Percentiles rank a stretch among this genome's conserved stretches.
Conservation (phyloP, 768 basidiomycete genomes). For the Mycena epipterygia region DNA sequence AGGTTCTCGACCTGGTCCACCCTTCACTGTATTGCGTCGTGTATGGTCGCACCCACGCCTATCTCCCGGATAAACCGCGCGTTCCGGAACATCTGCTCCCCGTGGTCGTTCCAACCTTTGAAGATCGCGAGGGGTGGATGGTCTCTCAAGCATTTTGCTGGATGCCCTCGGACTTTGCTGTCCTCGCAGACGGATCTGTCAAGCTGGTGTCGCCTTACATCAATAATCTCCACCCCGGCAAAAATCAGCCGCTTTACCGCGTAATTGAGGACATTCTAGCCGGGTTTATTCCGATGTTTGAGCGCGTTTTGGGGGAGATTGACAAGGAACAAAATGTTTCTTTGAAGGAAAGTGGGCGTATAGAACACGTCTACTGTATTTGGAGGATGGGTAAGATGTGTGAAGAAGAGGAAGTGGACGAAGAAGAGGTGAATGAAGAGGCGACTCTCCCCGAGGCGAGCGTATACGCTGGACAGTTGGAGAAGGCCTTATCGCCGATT, state of each 20-base stretch:
- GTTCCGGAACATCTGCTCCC: neutral
- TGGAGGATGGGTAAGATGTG: neutral
- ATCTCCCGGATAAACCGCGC: neutral
- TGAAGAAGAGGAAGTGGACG: neutral
- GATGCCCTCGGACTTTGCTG: conserved; percentile 26
- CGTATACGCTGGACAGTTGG: conserved; percentile 16
- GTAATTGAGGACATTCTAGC: conserved; percentile 20
- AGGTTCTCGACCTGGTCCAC: no score
- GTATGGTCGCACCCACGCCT: conserved; percentile 37
- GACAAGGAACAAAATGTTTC: neutral
- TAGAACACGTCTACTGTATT: neutral
- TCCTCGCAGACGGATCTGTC: conserved; percentile 17
- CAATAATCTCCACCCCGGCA: conserved; percentile 26
- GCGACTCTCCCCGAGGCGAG: conserved; percentile 1
- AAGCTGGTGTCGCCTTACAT: conserved; percentile 29
- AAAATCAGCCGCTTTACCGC: conserved; percentile 11
- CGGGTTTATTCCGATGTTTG: conserved; percentile 24
- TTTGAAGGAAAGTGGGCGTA: neutral
- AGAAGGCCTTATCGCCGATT: neutral
- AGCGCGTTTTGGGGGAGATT: conserved; percentile 24
- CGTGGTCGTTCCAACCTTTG: neutral
- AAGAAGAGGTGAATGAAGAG: neutral
- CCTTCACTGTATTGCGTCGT: no score
- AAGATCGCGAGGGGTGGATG: neutral
- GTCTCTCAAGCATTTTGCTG: conserved; percentile 14